Base-by-base conservation (phyloP, 1,284 basidiomycete species). In the Veloboletus limbatus region DNA sequence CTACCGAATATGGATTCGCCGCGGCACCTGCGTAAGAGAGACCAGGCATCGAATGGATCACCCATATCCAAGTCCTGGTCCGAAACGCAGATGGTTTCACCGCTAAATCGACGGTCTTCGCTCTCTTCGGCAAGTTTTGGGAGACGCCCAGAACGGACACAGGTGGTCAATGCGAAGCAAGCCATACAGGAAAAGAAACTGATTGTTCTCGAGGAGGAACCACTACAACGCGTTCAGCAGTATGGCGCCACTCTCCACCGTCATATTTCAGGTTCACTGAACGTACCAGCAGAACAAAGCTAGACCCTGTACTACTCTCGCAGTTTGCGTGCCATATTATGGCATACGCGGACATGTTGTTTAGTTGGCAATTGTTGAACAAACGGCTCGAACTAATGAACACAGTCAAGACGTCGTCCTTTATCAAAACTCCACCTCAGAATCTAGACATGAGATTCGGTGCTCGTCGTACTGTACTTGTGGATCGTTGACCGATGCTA, bases 361-460 rank as follows among this genome's bases (percentile, higher is more conserved):
- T 85, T 50, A 71, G 82, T 33, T 88, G 86, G 80, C 72, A 81
- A 51, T 65, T 92, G 35, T 70, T 77, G 45, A 75, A 79, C 22
- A 82, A 86, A 57, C 76, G 90, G 13, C 67, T 82, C 10, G 85
- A 87, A 48, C 69, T 92, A 11, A 62, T 91, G 45, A 86, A 88
- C 55, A 74, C 81, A 43, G 72, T 79, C 33, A 72, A 70, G 51
- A 59, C 48, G 4, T 68, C 67, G 14, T 34, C 69, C 18, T 60
- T 58, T 11, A 42, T 55, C 11, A 47, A 48, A 37, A 47, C 62
- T 43, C 48, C 65, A 45, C 48, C 55, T 53, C 40, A 56, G 52
- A 47, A 48, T 17, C 42, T 56, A 49, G 59, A 69, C 35, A 54
- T 66, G 54, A 56, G 52, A 47, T 67, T 80, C 48, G 73, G 75